Conservation (phyloP, 2,329 filamentous ascomycete species). For the Plenodomus biglobosus region DNA sequence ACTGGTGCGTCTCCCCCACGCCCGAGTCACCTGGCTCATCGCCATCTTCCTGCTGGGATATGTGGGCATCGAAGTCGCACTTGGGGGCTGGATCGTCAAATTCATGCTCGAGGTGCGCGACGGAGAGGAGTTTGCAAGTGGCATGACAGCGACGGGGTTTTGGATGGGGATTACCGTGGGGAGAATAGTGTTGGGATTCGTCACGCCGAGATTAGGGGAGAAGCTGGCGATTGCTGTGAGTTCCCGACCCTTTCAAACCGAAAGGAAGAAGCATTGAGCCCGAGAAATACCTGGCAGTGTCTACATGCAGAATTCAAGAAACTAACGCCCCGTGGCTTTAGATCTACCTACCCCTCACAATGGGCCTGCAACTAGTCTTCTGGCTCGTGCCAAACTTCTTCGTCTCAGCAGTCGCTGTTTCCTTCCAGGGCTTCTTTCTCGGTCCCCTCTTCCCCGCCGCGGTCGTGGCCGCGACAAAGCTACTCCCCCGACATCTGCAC, state of each 20-base stretch:
- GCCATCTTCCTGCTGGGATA: constrained; percentile 76
- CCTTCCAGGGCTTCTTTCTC: constrained; percentile 75
- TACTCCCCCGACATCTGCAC: constrained; percentile 72
- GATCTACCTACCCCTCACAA: constrained; percentile 65
- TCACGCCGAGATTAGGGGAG: constrained; percentile 74
- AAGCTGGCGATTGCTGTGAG: constrained; percentile 56
- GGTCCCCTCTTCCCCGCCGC: constrained; percentile 78
- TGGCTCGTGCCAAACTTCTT: constrained; percentile 80
- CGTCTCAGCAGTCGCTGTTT: constrained; percentile 70
- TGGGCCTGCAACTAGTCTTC: constrained; percentile 70
- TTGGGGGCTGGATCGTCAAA: constrained; percentile 79
- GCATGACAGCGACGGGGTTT: constrained; percentile 76
- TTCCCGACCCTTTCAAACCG: no score
- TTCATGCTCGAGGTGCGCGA: constrained; percentile 78
- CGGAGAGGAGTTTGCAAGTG: constrained; percentile 69
- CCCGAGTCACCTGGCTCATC: constrained; percentile 70
- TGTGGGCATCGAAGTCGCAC: constrained; percentile 73
- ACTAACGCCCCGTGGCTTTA: constrained; percentile 12
- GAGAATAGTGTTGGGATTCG: constrained; percentile 70
- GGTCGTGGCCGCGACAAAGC: constrained; percentile 71
- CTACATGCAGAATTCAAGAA: no score
- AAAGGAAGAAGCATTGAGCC: no score
- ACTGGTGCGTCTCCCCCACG: constrained; percentile 49
- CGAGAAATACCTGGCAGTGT: no score
- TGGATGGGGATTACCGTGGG: constrained; percentile 82